A percentile compares a stretch with the other conserved stretches of the same genome.
Conservation (phyloP, 331 rosid species). For the Malus hybrid region DNA sequence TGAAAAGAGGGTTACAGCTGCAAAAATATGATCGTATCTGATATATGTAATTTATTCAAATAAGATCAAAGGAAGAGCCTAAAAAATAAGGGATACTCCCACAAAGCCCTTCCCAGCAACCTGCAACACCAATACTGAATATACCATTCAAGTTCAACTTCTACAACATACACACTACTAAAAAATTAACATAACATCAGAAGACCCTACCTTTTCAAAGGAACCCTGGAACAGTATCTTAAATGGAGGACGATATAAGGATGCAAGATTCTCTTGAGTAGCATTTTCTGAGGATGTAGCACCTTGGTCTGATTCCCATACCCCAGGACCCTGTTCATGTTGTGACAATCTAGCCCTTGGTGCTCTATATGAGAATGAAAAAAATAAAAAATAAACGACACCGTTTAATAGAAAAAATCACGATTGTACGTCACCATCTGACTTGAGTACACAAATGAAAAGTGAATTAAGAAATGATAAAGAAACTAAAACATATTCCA, state of each 20-base stretch:
- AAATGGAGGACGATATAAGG: constrained; percentile 96
- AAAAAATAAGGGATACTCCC: not conserved
- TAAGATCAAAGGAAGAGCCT: not conserved
- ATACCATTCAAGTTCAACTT: not conserved
- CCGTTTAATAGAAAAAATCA: not conserved
- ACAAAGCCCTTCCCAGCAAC: not conserved
- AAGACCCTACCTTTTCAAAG: constrained; percentile 72
- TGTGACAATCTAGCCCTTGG: constrained; percentile 43
- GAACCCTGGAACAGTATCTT: constrained; percentile 85
- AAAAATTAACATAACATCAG: not conserved
- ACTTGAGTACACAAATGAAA: not conserved
- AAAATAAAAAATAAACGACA: not conserved
- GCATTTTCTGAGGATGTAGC: constrained; percentile 61
- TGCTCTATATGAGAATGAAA: constrained; percentile 31
- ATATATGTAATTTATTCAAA: not conserved
- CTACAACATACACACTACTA: not conserved
- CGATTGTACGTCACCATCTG: not conserved
- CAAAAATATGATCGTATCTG: not conserved
- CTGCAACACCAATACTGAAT: not conserved
- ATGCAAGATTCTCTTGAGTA: constrained; percentile 89
- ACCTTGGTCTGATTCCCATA: constrained; percentile 86
- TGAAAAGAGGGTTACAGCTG: not conserved
- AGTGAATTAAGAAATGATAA: not conserved
- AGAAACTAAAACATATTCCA: not conserved
- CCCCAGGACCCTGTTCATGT: constrained; percentile 49